Evolutionary conservation across 768 basidiomycete genomes (phyloP), one percentile per base, ranked within the genome.

Genomic region (Mycena rebaudengoi): DNA sequence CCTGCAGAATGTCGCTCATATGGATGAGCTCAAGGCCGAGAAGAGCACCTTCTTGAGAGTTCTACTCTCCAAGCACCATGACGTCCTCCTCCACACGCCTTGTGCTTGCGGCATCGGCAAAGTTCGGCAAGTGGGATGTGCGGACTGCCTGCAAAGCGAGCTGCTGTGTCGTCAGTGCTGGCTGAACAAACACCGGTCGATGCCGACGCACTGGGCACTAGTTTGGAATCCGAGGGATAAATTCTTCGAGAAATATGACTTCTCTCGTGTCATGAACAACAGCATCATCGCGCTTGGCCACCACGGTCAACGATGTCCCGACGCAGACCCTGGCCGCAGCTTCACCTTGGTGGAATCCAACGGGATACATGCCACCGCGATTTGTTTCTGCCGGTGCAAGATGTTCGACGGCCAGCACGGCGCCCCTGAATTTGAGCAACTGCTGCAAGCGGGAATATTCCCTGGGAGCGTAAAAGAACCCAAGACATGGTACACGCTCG

Each of bases 341-440:
- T 60, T 60, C 39, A 52, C 58, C 3, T 20, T 60, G 10, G 49
- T 60, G 11, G 58, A 60, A 29, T 18, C 6, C 14, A 60, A 60
- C 20, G 58, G 58, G 12, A 61, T 61, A 21, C 59, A 61, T 53
- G 48, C 59, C 48, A 61, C 51, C 25, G 49, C 59, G 4, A 45
- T 61, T 13, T 26, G n/a, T 5, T 61, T 61, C 39, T 61, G 59
- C 28, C 33, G 46, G 5, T 61, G 59, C n/a, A 18, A n/a, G 5
- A 29, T 39, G 20, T 16, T 6, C 20, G 57, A 49, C 21, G 55
- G 39, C 10, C 6, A 30, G 35, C 16, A 23, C 4, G 20, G 41
- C 29, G 12, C 14, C 18, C 55, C 55, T 5, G 40, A 44, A 7
- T 45, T 45, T 25, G 14, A 57, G 43, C 55, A 57, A 25, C 43